phyloP scores from a whole-genome alignment of 257 asterid genomes.

The Solanum tarijense region DNA sequence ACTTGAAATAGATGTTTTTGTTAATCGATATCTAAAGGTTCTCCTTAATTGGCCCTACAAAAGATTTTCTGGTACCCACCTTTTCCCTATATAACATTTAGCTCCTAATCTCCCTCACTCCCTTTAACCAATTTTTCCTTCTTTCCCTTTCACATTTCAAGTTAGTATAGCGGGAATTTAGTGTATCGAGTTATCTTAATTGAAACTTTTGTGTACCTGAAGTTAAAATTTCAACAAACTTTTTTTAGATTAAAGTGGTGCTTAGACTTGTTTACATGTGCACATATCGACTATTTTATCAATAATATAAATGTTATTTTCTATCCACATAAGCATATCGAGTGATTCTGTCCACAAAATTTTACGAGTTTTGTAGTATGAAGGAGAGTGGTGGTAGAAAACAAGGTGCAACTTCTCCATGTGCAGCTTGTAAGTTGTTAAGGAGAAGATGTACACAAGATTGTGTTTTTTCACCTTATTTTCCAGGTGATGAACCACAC shows the following conservation, averaged over 20 bases:
- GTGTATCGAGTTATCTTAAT: background rate
- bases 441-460: conserved; percentile 75
- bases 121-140: background rate
- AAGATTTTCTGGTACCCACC: conserved; percentile 30
- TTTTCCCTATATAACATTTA: conserved; percentile 23
- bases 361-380: background rate
- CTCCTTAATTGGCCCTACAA: conserved; percentile 32
- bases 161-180: background rate
- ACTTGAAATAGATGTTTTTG: conserved; percentile 14
- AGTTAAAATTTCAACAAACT: background rate
- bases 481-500: conserved; percentile 84
- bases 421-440: conserved; percentile 89
- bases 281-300: background rate
- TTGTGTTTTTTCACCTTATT: conserved; percentile 78
- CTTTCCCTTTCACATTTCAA: background rate
- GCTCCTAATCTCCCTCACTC: background rate
- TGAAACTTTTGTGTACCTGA: background rate
- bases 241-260: background rate
- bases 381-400: conserved; percentile 42
- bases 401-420: conserved; percentile 58
- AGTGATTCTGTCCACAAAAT: background rate
- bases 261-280: background rate
- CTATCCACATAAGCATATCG: background rate
- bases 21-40: conserved; percentile 30
- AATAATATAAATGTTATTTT: background rate